Evolutionary conservation across 768 basidiomycete species (phyloP).

Genomic region (Suillus occidentalis): DNA sequence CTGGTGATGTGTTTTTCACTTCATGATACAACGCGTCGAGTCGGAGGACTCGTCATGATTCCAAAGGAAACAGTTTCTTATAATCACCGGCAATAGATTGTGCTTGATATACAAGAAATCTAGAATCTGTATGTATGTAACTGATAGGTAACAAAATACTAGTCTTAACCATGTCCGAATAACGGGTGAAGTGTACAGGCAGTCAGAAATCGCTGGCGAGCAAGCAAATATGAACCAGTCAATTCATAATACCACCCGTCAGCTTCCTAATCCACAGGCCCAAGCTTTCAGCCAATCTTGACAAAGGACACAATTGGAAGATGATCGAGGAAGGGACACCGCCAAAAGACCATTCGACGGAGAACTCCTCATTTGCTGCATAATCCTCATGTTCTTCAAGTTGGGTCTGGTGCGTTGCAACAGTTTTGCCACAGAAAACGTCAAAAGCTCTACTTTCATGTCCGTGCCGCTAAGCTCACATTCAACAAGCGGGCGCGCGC

Average conservation of each 20-base stretch:
- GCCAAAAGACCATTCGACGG: neutral
- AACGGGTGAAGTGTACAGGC: neutral
- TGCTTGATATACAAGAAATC: neutral
- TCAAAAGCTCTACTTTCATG: neutral
- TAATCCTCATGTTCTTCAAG: neutral
- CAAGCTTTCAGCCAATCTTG: conserved; percentile 1
- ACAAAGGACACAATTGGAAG: neutral
- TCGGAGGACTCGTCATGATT: neutral
- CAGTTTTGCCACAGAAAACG: neutral
- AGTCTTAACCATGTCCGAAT: neutral
- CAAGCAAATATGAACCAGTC: neutral
- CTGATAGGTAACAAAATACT: neutral
- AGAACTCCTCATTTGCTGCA: neutral
- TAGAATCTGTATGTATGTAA: neutral
- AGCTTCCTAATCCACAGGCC: neutral
- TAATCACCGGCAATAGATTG: neutral
- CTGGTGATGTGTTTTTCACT: conserved; percentile 19
- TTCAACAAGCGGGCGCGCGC: neutral
- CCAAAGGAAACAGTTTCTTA: neutral
- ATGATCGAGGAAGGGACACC: neutral
- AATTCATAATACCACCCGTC: neutral
- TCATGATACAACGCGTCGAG: neutral
- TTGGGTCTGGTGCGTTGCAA: neutral
- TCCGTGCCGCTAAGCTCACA: neutral
- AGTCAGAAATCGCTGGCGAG: neutral